Conservation (phyloP, 805 yeast species). For the Pichia cabralensis region DNA sequence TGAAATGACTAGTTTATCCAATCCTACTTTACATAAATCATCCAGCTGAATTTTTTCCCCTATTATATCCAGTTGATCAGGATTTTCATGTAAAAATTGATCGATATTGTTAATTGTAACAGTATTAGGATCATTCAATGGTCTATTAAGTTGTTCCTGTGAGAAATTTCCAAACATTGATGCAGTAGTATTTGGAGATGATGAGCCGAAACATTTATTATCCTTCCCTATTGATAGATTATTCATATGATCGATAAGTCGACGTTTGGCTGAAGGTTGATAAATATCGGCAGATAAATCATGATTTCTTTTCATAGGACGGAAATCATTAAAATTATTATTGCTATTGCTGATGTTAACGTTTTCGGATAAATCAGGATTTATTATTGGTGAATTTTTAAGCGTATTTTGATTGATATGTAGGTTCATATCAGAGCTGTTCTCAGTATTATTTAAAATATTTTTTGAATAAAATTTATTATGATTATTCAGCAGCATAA, state of each 20-base stretch:
- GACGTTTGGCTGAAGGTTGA: conserved; percentile 4
- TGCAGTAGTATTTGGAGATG: background rate
- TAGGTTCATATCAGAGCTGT: too few species aligned
- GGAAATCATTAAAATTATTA: too few species aligned
- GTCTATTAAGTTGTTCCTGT: conserved; percentile 3
- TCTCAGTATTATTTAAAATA: too few species aligned
- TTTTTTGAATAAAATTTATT: too few species aligned
- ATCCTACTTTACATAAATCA: conserved; percentile 6
- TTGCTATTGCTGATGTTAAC: too few species aligned
- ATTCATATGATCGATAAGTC: conserved; percentile 8
- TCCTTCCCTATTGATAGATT: conserved; percentile 3
- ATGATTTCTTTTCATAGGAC: too few species aligned
- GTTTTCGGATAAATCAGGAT: too few species aligned
- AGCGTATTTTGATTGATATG: too few species aligned
- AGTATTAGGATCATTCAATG: conserved; percentile 8
- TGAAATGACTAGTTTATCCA: conserved; percentile 11
- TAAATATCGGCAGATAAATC: background rate
- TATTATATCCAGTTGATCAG: conserved; percentile 11
- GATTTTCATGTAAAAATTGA: conserved; percentile 15
- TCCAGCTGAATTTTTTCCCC: conserved; percentile 7
- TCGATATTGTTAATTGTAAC: conserved; percentile 15
- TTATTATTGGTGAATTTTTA: too few species aligned
- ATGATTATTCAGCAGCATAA: too few species aligned
- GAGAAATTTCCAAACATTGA: conserved; percentile 8
- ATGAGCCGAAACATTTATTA: background rate